Conservation (phyloP, 2,329 filamentous ascomycete genomes). For the Aspergillus cejpii region DNA sequence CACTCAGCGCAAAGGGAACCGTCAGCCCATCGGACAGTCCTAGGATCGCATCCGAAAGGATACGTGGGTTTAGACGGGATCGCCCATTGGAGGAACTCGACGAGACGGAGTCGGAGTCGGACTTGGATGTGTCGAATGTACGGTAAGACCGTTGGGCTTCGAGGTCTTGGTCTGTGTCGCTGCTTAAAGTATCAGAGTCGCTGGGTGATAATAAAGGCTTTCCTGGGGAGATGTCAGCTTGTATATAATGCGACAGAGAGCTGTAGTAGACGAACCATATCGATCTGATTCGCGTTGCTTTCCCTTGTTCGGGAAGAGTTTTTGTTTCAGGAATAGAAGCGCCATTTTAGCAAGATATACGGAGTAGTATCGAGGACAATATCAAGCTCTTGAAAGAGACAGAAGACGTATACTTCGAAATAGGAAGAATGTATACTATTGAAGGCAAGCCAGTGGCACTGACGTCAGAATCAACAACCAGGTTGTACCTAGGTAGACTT, state of each 20-base stretch:
- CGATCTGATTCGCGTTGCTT: constrained; percentile 10
- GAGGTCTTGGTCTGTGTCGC: constrained; percentile 24
- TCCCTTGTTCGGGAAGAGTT: constrained; percentile 27
- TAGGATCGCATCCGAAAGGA: constrained; percentile 58
- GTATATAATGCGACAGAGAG: constrained; percentile 7
- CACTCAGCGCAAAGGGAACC: constrained; percentile 70
- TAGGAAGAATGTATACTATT: not conserved
- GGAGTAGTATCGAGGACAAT: not conserved
- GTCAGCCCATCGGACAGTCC: constrained; percentile 73
- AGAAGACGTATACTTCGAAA: constrained; percentile 3
- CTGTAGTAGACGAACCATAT: constrained; percentile 13
- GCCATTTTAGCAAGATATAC: constrained; percentile 25
- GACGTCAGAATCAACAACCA: constrained; percentile 7
- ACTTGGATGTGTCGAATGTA: constrained; percentile 26
- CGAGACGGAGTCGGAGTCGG: constrained; percentile 19
- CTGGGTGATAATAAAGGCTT: constrained; percentile 29
- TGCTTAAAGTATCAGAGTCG: constrained; percentile 19
- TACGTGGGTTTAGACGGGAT: constrained; percentile 37
- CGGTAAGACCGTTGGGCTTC: constrained; percentile 34
- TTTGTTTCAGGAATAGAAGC: constrained; percentile 36
- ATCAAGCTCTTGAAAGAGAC: not conserved
- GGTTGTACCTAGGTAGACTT: constrained; percentile 4
- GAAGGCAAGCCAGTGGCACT: constrained; percentile 3
- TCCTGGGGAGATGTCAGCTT: constrained; percentile 14
- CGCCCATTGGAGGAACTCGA: constrained; percentile 23